Evolutionary conservation across 2,329 filamentous ascomycete species (phyloP).

Genomic region (Neospermospora avenae): DNA sequence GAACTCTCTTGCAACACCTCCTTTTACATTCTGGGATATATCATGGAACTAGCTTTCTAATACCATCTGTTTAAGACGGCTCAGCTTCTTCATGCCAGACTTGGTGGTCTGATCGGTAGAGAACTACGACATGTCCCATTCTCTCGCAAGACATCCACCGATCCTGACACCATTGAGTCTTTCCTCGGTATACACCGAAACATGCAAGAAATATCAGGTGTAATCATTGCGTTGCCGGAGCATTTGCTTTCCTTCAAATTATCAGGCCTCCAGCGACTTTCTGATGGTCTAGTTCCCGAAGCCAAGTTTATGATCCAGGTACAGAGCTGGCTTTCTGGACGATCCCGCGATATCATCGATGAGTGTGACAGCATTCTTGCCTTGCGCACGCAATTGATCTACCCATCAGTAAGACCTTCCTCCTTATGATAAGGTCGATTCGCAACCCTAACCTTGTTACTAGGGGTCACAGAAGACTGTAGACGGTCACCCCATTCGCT

Average conservation of each 20-base stretch:
- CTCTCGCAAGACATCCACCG: constrained; percentile 42
- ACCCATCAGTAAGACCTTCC: constrained; percentile 29
- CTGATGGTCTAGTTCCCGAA: constrained; percentile 38
- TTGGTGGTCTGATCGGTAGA: constrained; percentile 43
- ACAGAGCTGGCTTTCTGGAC: constrained; percentile 43
- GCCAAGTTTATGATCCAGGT: constrained; percentile 43
- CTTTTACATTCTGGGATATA: too few relatives aligned
- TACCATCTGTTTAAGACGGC: constrained; percentile 33
- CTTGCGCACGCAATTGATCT: constrained; percentile 41
- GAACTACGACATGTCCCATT: constrained; percentile 46
- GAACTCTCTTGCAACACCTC: too few relatives aligned
- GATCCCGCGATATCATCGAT: constrained; percentile 50
- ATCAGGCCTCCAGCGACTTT: constrained; percentile 46
- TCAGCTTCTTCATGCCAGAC: constrained; percentile 41
- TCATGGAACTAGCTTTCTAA: too few relatives aligned
- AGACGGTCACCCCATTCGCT: constrained; percentile 40
- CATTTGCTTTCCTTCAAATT: constrained; percentile 53
- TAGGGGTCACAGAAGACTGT: constrained; percentile 36
- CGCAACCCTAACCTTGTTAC: not conserved
- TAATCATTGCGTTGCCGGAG: constrained; percentile 50
- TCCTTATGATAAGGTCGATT: not conserved
- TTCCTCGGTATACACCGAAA: constrained; percentile 40
- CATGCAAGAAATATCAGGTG: constrained; percentile 37
- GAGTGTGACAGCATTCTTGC: constrained; percentile 44
- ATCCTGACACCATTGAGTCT: constrained; percentile 28